Evolutionary conservation across 202 grass and related monocot species (phyloP).

Genomic region (Saccharum hybrid): DNA sequence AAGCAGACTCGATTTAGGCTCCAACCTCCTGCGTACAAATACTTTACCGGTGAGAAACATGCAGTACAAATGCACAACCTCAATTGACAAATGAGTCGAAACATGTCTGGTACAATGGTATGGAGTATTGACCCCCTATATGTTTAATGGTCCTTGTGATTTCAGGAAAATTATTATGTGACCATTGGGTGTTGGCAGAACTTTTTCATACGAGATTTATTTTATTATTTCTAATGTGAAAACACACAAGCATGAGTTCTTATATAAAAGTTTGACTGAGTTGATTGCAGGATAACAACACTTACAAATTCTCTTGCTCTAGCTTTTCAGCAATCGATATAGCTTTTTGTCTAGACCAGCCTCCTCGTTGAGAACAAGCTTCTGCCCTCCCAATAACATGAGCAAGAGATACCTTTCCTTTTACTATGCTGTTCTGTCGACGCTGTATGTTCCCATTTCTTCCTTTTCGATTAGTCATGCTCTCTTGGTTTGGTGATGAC

Average conservation of each 20-base stretch:
- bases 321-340: constrained; percentile 92
- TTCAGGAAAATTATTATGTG: constrained; percentile 19
- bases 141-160: constrained; percentile 6
- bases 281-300: constrained; percentile 44
- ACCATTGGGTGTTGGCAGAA: not conserved
- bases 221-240: constrained; percentile 34
- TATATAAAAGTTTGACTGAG: constrained; percentile 17
- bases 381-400: constrained; percentile 85
- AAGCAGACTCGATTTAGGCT: constrained; percentile 80
- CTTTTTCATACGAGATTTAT: constrained; percentile 26
- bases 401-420: constrained; percentile 89
- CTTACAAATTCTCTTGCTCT: constrained; percentile 97
- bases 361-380: constrained; percentile 67
- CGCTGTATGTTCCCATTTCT: constrained; percentile 59
- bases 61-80: constrained; percentile 23
- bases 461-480: constrained; percentile 49
- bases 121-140: not conserved
- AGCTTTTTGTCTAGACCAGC: constrained; percentile 85
- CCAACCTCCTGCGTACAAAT: constrained; percentile 70
- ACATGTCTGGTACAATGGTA: constrained; percentile 11
- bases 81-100: constrained; percentile 25
- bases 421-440: constrained; percentile 73
- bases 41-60: constrained; percentile 36
- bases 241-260: not conserved
- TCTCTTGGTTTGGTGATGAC: constrained; percentile 55